phyloP scores from a whole-genome alignment of 257 asterid species.

The Plantago ovata region DNA sequence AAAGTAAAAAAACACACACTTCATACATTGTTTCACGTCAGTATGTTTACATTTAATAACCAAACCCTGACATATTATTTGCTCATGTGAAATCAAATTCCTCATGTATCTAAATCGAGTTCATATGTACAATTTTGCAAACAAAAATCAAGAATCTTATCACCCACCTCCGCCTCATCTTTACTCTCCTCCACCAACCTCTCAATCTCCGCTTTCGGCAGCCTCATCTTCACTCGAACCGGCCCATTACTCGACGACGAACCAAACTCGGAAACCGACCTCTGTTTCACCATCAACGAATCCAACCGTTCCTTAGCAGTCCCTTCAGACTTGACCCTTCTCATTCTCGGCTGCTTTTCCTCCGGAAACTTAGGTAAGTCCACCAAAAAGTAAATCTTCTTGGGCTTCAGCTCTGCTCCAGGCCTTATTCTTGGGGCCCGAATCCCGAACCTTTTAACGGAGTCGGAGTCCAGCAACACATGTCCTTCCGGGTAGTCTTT shows the following conservation, averaged over 20 bases:
- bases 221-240: conserved; percentile 57
- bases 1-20: not conserved
- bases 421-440: conserved; percentile 55
- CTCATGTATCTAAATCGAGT: not conserved
- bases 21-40: no score
- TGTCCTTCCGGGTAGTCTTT: conserved; percentile 45
- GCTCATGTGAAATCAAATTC: not conserved
- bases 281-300: conserved; percentile 41
- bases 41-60: no score
- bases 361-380: conserved; percentile 63
- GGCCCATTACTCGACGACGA: conserved; percentile 28
- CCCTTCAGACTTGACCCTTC: conserved; percentile 33
- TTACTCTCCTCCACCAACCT: conserved; percentile 42
- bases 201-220: conserved; percentile 48
- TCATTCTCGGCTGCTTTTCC: conserved; percentile 16
- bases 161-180: conserved; percentile 50
- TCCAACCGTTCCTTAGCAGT: conserved; percentile 49
- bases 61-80: no score
- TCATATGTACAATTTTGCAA: conserved; percentile 19
- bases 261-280: conserved; percentile 27
- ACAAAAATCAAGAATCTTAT: conserved; percentile 53
- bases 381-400: conserved; percentile 56
- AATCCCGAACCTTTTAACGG: conserved; percentile 48
- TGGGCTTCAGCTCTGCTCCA: conserved; percentile 44
- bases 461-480: conserved; percentile 48